Conservation (phyloP, 306 rosid species). For the Neltuma alba region DNA sequence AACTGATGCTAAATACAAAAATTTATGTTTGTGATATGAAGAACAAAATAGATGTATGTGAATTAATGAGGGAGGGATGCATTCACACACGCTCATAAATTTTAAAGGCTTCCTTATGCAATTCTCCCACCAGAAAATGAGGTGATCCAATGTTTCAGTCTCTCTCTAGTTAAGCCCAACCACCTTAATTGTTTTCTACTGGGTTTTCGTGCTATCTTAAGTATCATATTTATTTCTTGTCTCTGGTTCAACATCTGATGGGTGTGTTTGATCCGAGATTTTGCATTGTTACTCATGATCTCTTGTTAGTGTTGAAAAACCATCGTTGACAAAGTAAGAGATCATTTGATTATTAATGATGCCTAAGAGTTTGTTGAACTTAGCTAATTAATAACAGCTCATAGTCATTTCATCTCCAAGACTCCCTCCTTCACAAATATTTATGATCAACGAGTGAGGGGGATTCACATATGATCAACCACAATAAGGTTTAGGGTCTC, state of each 20-base stretch:
- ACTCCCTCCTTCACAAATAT: too few relatives aligned
- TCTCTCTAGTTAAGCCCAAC: background rate
- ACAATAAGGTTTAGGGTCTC: too few relatives aligned
- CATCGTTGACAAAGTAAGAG: background rate
- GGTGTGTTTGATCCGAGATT: background rate
- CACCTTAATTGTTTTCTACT: background rate
- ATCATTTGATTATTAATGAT: background rate
- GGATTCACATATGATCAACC: too few relatives aligned
- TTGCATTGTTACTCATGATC: background rate
- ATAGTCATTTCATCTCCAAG: too few relatives aligned
- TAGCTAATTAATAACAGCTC: too few relatives aligned
- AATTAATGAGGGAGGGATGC: conserved; percentile 14
- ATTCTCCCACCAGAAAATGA: conserved; percentile 57
- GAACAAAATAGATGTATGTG: background rate
- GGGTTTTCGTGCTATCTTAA: background rate
- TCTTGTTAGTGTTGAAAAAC: background rate
- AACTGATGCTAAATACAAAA: background rate
- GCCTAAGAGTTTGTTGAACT: too few relatives aligned
- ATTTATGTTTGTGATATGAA: background rate
- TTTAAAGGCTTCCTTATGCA: background rate
- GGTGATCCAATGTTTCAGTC: conserved; percentile 41
- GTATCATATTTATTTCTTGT: background rate
- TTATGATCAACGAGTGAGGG: too few relatives aligned
- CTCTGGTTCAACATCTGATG: background rate
- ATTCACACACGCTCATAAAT: conserved; percentile 8